phyloP scores from a whole-genome alignment of 2,329 filamentous ascomycete genomes.

The Nannizziopsis barbatae region DNA sequence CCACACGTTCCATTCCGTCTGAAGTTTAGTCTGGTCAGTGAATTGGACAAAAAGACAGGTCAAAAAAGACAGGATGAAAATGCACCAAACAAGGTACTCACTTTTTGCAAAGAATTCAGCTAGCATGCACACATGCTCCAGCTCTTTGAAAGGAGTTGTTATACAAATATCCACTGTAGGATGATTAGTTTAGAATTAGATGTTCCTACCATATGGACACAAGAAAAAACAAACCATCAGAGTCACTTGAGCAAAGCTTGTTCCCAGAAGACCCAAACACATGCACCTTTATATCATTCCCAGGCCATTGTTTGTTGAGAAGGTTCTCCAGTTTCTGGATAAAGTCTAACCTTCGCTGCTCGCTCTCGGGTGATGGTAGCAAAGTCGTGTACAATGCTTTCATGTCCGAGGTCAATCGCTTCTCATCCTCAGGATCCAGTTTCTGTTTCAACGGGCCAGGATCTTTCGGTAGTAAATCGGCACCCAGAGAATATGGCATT shows the following conservation, averaged over 20 bases:
- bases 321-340: conserved; percentile 80
- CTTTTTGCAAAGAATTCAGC: conserved; percentile 74
- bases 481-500: conserved; percentile 86
- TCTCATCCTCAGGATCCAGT: conserved; percentile 61
- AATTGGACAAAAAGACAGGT: conserved; percentile 4
- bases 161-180: conserved; percentile 87
- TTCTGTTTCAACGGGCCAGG: conserved; percentile 58
- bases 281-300: conserved; percentile 76
- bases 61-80: background rate
- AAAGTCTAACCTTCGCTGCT: conserved; percentile 61
- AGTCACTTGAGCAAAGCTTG: conserved; percentile 84
- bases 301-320: conserved; percentile 84
- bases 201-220: background rate
- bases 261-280: conserved; percentile 98
- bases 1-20: conserved; percentile 95
- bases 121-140: conserved; percentile 84
- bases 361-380: conserved; percentile 68
- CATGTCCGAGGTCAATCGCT: conserved; percentile 69
- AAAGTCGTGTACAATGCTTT: conserved; percentile 72
- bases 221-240: conserved; percentile 59
- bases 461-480: conserved; percentile 61
- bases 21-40: conserved; percentile 5
- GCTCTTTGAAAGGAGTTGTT: conserved; percentile 73
- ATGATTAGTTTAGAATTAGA: conserved; percentile 18
- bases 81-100: conserved; percentile 40